Conservation (phyloP, 768 basidiomycete genomes). For the Suillus paluster region DNA sequence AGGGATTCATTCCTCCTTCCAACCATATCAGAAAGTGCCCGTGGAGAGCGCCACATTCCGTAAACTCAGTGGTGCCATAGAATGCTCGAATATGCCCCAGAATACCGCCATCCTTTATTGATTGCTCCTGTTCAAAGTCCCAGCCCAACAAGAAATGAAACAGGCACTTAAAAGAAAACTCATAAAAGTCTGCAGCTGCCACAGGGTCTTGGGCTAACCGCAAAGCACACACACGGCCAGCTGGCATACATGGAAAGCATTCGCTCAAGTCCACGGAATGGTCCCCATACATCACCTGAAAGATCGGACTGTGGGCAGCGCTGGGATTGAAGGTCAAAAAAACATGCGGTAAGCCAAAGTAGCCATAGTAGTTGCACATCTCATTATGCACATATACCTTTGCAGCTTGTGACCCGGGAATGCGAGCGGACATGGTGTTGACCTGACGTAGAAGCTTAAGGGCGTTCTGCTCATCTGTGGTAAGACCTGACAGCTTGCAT, state of each 20-base stretch:
- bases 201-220: conserved; percentile 37
- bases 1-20: conserved; percentile 34
- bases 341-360: conserved; percentile 33
- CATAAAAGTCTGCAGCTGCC: conserved; percentile 40
- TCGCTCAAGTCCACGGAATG: background rate
- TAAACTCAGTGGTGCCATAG: conserved; percentile 33
- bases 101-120: conserved; percentile 24
- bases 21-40: conserved; percentile 40
- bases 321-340: conserved; percentile 32
- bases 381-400: conserved; percentile 28
- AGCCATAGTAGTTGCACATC: conserved; percentile 32
- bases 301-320: conserved; percentile 30
- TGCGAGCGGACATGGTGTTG: conserved; percentile 32
- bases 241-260: conserved; percentile 24
- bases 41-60: conserved; percentile 31
- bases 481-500: conserved; percentile 7
- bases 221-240: conserved; percentile 21
- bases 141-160: conserved; percentile 34
- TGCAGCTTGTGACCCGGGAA: conserved; percentile 36
- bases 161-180: conserved; percentile 25
- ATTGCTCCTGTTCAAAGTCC: conserved; percentile 22
- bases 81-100: conserved; percentile 34
- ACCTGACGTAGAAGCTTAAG: conserved; percentile 29
- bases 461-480: conserved; percentile 22
- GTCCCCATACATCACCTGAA: conserved; percentile 36